Evolutionary conservation across 176 grass and related monocot species (phyloP).

Genomic region (Oryza brachyantha): DNA sequence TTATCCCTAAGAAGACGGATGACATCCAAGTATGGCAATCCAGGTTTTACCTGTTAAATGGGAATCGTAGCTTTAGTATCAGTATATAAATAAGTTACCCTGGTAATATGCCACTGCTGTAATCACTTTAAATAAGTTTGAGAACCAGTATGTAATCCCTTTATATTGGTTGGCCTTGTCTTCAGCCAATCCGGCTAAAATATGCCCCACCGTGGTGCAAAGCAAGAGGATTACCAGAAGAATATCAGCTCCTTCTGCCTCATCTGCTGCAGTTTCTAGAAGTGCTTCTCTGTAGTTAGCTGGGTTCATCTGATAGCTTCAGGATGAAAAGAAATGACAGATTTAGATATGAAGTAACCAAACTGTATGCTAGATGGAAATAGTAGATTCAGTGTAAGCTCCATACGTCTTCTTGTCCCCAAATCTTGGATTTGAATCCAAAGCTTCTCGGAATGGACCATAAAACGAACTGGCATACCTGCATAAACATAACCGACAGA

Average conservation of each 20-base stretch:
- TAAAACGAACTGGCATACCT: conserved; percentile 99
- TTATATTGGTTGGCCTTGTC: too few relatives aligned
- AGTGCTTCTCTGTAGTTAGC: conserved; percentile 98
- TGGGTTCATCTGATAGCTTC: conserved; percentile 96
- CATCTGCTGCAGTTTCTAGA: conserved; percentile 82
- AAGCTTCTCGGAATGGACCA: conserved; percentile 91
- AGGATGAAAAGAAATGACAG: conserved; percentile 14
- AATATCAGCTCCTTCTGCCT: conserved; percentile 89
- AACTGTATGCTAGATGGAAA: conserved; percentile 22
- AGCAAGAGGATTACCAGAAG: conserved; percentile 59
- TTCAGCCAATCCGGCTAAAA: too few relatives aligned
- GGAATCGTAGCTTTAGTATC: neutral
- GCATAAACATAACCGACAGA: conserved; percentile 24
- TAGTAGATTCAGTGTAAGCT: neutral
- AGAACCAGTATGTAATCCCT: too few relatives aligned
- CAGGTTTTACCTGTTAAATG: conserved; percentile 85
- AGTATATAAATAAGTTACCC: neutral
- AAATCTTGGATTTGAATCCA: conserved; percentile 98
- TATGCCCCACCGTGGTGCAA: too few relatives aligned
- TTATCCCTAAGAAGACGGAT: conserved; percentile 91
- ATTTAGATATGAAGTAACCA: conserved; percentile 31
- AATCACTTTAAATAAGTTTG: too few relatives aligned
- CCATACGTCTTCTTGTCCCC: conserved; percentile 97
- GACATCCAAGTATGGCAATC: conserved; percentile 86
- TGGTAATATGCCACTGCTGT: neutral